Base-by-base conservation (phyloP, 164 flowering plant genomes). In the Cinnamomum chago region DNA sequence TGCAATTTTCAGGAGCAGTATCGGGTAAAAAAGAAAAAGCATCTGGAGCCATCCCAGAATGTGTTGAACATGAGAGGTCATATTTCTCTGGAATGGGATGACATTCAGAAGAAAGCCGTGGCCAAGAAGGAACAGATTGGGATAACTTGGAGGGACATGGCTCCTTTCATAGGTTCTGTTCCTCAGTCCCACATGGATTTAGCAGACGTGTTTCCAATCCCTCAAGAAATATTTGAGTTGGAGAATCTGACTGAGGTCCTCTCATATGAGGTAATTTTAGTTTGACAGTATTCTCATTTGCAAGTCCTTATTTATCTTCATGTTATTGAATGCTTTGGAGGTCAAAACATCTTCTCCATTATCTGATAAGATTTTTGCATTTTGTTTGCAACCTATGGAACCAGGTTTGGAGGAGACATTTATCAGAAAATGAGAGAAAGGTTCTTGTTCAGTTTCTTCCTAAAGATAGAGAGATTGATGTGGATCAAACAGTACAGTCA, bases 71-170 rank as follows among this genome's bases (percentile, higher is more conserved):
- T 84, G 75, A 86, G 83, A 40, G 78, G 89, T 58, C 86, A 85
- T 80, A 83, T 90, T 70, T 85, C 85, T 69, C 86, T 95, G 22
- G 85, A 85, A 83, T 91, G 93, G 97, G 91, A 90, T 82, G 84
- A 78, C 64, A 78, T 70, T 72, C 82, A 76, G 50, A 87, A 79
- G 74, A 82, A 68, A 75, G 94, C 88, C 60, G 83, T 93, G 75
- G 84, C 98, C 66, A 91, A 81, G 83, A 87, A 73, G 82, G 94
- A 89, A 52, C 98, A 92, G 81, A 83, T 91, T 77, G 92, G 90
- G 66, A 62, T 95, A 74, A 66, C 88, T 52, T 75, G 79, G 84
- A 89, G 91, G 79, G 81, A 90, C 40, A 72, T 91, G 79, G 70
- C 78, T 76, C 86, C 92, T n/a, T 91, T 86, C 80, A 50, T 81